phyloP scores from a whole-genome alignment of 495 filamentous ascomycete species.

The Penicillium simplicissimum region DNA sequence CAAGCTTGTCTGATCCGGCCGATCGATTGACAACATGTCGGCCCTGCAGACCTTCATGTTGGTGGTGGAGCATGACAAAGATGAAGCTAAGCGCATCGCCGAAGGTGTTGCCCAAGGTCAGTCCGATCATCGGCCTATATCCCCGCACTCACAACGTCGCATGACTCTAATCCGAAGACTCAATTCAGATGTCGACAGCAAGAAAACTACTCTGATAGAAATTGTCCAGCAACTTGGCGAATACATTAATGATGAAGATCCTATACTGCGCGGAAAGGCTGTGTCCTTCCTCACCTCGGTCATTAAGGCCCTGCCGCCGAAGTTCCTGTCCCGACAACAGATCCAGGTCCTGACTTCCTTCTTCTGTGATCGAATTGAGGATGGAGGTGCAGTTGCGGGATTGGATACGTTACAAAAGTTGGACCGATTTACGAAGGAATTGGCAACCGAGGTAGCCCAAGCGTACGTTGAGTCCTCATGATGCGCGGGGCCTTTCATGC shows the following conservation, averaged over 20 bases:
- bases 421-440: constrained; percentile 50
- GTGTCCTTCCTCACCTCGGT: constrained; percentile 69
- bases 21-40: constrained; percentile 51
- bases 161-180: constrained; percentile 16
- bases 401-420: constrained; percentile 48
- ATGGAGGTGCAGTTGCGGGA: constrained; percentile 56
- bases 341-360: constrained; percentile 60
- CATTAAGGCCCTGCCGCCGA: constrained; percentile 56
- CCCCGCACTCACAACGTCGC: constrained; percentile 23
- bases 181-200: constrained; percentile 58
- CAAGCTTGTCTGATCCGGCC: constrained; percentile 17
- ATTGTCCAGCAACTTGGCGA: constrained; percentile 67
- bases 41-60: constrained; percentile 66
- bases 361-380: constrained; percentile 61
- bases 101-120: constrained; percentile 58
- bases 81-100: constrained; percentile 60
- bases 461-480: constrained; percentile 41
- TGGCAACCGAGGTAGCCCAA: constrained; percentile 49
- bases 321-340: constrained; percentile 67
- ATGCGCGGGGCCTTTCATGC: background rate
- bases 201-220: constrained; percentile 63
- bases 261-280: constrained; percentile 61
- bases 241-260: constrained; percentile 72
- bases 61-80: constrained; percentile 61
- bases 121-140: background rate